phyloP scores from a whole-genome alignment of 495 filamentous ascomycete genomes.

The Tuber microsphaerosporum region DNA sequence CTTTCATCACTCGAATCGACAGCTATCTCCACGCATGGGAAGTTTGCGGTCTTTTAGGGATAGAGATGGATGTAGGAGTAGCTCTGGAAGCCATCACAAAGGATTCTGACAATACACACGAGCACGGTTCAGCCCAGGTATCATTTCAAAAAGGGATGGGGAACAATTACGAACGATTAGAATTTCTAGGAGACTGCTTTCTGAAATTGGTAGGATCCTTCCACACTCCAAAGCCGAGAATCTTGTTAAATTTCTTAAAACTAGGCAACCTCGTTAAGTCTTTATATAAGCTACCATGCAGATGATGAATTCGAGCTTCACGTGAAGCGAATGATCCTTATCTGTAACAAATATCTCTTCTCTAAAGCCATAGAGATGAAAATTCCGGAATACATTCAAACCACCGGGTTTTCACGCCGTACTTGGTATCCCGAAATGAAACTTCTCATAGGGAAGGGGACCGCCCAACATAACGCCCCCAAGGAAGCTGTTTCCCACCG shows the following conservation, averaged over 20 bases:
- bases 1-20: conserved; percentile 76
- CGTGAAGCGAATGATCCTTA: conserved; percentile 77
- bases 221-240: background rate
- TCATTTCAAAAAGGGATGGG: conserved; percentile 87
- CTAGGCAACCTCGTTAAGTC: conserved; percentile 70
- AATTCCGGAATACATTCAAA: conserved; percentile 73
- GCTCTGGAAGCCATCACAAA: conserved; percentile 92
- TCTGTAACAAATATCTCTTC: conserved; percentile 89
- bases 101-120: conserved; percentile 83
- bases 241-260: conserved; percentile 7
- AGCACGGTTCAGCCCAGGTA: conserved; percentile 61
- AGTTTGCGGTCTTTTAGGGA: conserved; percentile 53
- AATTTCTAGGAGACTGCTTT: conserved; percentile 90
- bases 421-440: conserved; percentile 43
- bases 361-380: conserved; percentile 61
- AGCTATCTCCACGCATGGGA: conserved; percentile 75
- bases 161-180: conserved; percentile 89
- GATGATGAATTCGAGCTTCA: conserved; percentile 83
- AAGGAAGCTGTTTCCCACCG: conserved; percentile 55
- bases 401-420: conserved; percentile 64
- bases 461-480: conserved; percentile 31
- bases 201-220: conserved; percentile 62
- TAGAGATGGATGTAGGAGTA: conserved; percentile 54
- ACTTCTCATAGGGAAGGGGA: conserved; percentile 56
- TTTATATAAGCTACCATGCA: conserved; percentile 67